Conservation (phyloP, 208 protist species). For the Leishmania major region DNA sequence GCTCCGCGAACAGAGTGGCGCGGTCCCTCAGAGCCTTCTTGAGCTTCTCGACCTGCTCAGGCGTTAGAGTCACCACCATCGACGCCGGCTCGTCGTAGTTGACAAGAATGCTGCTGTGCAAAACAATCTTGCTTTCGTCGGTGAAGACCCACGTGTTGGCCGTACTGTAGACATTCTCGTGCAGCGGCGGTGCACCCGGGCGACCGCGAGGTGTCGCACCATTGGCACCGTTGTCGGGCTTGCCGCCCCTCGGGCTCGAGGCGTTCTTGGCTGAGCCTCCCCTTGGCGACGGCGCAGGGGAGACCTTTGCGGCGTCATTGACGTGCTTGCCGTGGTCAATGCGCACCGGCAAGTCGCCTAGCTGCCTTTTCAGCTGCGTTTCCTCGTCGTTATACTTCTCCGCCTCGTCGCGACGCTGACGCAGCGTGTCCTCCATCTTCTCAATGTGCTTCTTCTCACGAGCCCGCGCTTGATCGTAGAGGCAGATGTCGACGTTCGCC, state of each 20-base stretch:
- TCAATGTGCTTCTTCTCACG: conserved; percentile 17
- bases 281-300: not conserved
- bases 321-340: conserved; percentile 7
- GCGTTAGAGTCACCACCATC: conserved; percentile 36
- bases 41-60: conserved; percentile 41
- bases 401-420: conserved; percentile 16
- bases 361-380: conserved; percentile 3
- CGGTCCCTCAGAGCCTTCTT: conserved; percentile 28
- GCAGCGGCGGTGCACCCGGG: conserved; percentile 21
- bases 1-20: conserved; percentile 24
- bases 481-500: conserved; percentile 19
- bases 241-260: not conserved
- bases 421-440: conserved; percentile 21
- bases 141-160: conserved; percentile 23
- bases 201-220: conserved; percentile 6
- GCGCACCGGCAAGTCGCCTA: conserved; percentile 16
- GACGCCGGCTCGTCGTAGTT: conserved; percentile 44
- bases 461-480: conserved; percentile 11
- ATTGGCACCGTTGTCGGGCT: not conserved
- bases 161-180: conserved; percentile 19
- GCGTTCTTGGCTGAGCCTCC: not conserved
- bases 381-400: conserved; percentile 25
- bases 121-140: conserved; percentile 8
- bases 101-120: conserved; percentile 34
- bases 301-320: not conserved